Conservation (phyloP, 108 stramenopile genomes). For the Stephanodiscus triporus region DNA sequence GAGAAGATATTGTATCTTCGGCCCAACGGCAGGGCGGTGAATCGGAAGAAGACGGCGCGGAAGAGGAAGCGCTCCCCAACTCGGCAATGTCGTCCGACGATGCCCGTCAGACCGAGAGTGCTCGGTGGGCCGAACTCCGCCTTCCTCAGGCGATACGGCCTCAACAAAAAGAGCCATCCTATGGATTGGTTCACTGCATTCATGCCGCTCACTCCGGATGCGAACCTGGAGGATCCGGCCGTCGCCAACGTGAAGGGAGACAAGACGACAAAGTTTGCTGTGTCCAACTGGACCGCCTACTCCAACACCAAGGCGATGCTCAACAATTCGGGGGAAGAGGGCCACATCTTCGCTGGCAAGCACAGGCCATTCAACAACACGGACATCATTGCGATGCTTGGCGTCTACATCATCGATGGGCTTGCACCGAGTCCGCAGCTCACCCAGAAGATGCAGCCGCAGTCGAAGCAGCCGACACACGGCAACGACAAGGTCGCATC, state of each 20-base stretch:
- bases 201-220: constrained; percentile 16
- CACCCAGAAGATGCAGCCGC: constrained; percentile 20
- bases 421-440: constrained; percentile 1
- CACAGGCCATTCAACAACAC: background rate
- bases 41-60: background rate
- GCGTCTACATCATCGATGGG: constrained; percentile 24
- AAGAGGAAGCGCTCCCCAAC: constrained; percentile 8
- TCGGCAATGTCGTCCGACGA: background rate
- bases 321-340: constrained; percentile 16
- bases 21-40: constrained; percentile 7
- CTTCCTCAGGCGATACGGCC: constrained; percentile 19
- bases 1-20: constrained; percentile 13
- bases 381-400: constrained; percentile 10
- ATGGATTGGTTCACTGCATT: constrained; percentile 29
- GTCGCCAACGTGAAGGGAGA: constrained; percentile 20
- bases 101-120: background rate
- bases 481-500: constrained; percentile 13
- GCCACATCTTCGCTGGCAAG: constrained; percentile 23
- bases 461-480: constrained; percentile 19
- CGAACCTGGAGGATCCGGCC: constrained; percentile 4
- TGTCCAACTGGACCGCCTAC: constrained; percentile 26
- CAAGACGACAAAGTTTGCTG: constrained; percentile 12
- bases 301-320: constrained; percentile 19
- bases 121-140: constrained; percentile 19
- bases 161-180: constrained; percentile 25